Evolutionary conservation across 345 rosid genomes (phyloP).

Genomic region (Citrus australasica): DNA sequence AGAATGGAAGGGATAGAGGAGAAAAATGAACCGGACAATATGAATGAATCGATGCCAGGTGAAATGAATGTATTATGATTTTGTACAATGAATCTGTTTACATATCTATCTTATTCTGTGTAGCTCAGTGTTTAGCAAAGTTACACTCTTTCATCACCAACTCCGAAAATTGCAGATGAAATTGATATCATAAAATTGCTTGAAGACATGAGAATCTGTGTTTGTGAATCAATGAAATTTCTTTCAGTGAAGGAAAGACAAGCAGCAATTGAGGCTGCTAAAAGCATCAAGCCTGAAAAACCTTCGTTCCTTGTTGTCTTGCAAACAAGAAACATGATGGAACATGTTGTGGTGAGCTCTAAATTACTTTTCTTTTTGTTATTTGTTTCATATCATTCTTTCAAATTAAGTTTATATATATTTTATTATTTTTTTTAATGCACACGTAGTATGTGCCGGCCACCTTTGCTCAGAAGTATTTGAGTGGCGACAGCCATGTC

Average conservation of each 20-base stretch:
- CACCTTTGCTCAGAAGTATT: background rate
- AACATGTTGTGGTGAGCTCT: background rate
- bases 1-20: conserved; percentile 13
- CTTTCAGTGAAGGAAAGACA: conserved; percentile 19
- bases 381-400: too few species aligned
- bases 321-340: background rate
- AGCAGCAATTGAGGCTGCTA: conserved; percentile 29
- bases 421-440: background rate
- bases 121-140: background rate
- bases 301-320: conserved; percentile 37
- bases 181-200: background rate
- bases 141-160: background rate
- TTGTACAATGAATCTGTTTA: background rate
- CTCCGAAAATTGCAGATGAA: background rate
- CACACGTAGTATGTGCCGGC: conserved; percentile 12
- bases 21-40: background rate
- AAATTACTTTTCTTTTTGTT: too few species aligned
- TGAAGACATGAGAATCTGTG: conserved; percentile 4
- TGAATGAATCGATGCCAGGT: conserved; percentile 5
- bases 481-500: background rate
- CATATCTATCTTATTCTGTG: background rate
- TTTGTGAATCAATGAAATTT: background rate
- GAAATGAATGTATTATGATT: background rate
- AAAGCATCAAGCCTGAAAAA: conserved; percentile 25
- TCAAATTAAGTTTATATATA: too few species aligned